Percentiles rank a stretch among this genome's conserved stretches.
Evolutionary conservation across 768 basidiomycete genomes (phyloP).

Genomic region (Collybia mongolica): DNA sequence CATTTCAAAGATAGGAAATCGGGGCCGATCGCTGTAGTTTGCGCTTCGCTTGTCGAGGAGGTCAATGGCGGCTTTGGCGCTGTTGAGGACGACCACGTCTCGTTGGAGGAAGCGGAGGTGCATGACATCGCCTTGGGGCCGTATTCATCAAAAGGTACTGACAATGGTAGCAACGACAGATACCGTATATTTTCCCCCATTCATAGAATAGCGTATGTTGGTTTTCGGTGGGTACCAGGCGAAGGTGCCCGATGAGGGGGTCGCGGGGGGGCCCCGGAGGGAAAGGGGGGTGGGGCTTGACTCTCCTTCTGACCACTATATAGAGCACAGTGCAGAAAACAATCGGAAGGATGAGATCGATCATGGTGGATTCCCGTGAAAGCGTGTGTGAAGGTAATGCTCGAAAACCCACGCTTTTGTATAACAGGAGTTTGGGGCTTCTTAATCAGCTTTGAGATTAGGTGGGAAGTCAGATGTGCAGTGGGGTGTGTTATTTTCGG

Average conservation of each 20-base stretch:
- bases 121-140: constrained; percentile 15
- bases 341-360: too few species aligned
- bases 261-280: constrained; percentile 24
- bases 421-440: too few species aligned
- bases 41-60: constrained; percentile 33
- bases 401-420: too few species aligned
- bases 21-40: constrained; percentile 31
- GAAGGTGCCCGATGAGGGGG: constrained; percentile 25
- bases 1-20: constrained; percentile 11
- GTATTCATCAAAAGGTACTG: background rate
- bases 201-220: constrained; percentile 16
- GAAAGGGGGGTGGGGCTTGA: constrained; percentile 1
- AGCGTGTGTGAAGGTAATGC: too few species aligned
- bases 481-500: too few species aligned
- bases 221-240: constrained; percentile 15
- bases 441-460: too few species aligned
- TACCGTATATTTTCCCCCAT: constrained; percentile 24
- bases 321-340: too few species aligned
- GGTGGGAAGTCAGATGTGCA: too few species aligned
- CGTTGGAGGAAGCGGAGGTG: constrained; percentile 23
- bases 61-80: constrained; percentile 28
- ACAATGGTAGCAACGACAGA: background rate
- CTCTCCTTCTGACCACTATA: too few species aligned
- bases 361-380: too few species aligned
- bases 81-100: constrained; percentile 30